phyloP scores from a whole-genome alignment of 768 basidiomycete genomes.

The Boletus sp. region DNA sequence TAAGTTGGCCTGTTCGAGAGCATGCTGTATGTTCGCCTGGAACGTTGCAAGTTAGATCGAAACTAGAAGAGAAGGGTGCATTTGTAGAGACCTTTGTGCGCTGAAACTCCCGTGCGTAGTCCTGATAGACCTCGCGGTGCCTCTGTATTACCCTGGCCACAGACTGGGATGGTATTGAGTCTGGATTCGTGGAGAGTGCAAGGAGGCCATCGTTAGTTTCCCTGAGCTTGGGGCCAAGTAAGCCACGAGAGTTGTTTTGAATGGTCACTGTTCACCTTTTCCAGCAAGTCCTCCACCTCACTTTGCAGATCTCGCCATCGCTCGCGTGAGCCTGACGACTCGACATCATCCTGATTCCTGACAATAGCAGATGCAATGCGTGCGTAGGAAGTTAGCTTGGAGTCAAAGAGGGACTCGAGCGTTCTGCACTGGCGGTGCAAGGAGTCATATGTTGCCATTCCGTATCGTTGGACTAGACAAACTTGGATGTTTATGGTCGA shows the following conservation, averaged over 20 bases:
- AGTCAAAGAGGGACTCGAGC: constrained; percentile 87
- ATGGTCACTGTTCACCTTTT: constrained; percentile 58
- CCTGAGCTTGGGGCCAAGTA: constrained; percentile 55
- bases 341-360: constrained; percentile 53
- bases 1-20: constrained; percentile 82
- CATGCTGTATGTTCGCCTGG: constrained; percentile 76
- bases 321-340: constrained; percentile 65
- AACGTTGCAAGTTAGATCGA: not conserved
- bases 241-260: not conserved
- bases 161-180: constrained; percentile 65
- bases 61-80: not conserved
- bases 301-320: constrained; percentile 80
- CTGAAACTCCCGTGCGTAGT: constrained; percentile 78
- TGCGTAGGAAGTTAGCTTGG: constrained; percentile 87
- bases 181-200: constrained; percentile 61
- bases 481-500: not conserved
- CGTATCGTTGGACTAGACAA: not conserved
- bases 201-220: constrained; percentile 84
- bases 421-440: constrained; percentile 90
- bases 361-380: constrained; percentile 73
- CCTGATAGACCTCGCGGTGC: constrained; percentile 86
- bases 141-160: constrained; percentile 88
- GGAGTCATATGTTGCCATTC: constrained; percentile 81
- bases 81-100: constrained; percentile 68
- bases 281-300: constrained; percentile 81